A percentile compares a stretch with the other conserved stretches of the same genome.
phyloP scores from a whole-genome alignment of 2,329 filamentous ascomycete genomes.

The Xylariaceae sp. region DNA sequence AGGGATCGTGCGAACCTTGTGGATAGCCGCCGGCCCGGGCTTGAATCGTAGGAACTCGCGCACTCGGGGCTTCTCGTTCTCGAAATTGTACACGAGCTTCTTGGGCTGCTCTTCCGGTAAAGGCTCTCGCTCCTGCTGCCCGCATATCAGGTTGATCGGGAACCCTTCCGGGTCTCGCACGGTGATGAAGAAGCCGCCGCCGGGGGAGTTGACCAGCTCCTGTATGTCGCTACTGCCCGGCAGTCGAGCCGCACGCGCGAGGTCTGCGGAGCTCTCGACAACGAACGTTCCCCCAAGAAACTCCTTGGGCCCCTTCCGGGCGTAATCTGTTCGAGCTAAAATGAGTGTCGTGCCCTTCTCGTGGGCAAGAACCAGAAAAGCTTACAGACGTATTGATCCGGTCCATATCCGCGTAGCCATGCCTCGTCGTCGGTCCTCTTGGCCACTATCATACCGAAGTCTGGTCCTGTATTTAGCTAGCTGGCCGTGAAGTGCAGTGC shows the following conservation, averaged over 20 bases:
- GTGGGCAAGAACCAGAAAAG: neutral
- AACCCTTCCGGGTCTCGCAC: constrained; percentile 12
- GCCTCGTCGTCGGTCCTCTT: constrained; percentile 10
- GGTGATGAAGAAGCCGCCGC: constrained; percentile 9
- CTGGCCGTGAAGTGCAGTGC: too few species aligned
- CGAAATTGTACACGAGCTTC: constrained; percentile 12
- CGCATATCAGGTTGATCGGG: constrained; percentile 11
- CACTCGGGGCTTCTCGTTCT: constrained; percentile 16
- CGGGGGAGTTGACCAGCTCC: constrained; percentile 9
- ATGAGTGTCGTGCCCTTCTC: neutral
- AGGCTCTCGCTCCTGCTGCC: constrained; percentile 10
- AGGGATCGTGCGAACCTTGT: constrained; percentile 10
- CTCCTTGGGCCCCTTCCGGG: constrained; percentile 12
- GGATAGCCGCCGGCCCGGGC: constrained; percentile 11
- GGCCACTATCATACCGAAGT: constrained; percentile 14
- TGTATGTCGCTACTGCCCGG: constrained; percentile 10
- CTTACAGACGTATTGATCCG: constrained; percentile 17
- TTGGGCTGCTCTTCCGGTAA: constrained; percentile 8
- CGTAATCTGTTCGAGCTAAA: constrained; percentile 7
- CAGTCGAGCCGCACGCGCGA: constrained; percentile 11
- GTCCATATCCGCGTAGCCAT: constrained; percentile 15
- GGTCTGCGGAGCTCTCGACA: constrained; percentile 13
- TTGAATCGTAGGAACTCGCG: constrained; percentile 14
- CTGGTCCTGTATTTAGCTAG: constrained; percentile 5
- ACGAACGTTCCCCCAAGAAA: constrained; percentile 14